Evolutionary conservation across 2,329 filamentous ascomycete species (phyloP).

Genomic region (Colletotrichum scovillei): DNA sequence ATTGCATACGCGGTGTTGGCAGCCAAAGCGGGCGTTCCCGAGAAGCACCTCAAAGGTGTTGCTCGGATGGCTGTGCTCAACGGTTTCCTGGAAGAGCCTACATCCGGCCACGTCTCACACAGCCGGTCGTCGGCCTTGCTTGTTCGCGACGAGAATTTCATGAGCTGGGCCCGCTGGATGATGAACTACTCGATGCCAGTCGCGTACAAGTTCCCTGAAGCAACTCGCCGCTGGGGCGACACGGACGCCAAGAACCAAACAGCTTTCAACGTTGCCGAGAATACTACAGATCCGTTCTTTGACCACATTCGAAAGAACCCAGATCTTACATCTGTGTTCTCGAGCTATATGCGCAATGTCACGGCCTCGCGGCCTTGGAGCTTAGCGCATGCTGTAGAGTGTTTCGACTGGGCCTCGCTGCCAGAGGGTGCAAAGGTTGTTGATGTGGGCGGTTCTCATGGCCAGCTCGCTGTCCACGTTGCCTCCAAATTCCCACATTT

Average conservation of each 20-base stretch:
- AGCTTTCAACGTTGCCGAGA: slow-evolving; percentile 44
- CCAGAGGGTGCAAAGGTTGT: slow-evolving; percentile 26
- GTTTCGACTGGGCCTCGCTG: slow-evolving; percentile 18
- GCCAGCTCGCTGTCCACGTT: slow-evolving; percentile 9
- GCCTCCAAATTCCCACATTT: slow-evolving; percentile 19
- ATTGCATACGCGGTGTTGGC: slow-evolving; percentile 34
- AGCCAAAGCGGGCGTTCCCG: slow-evolving; percentile 34
- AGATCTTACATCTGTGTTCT: slow-evolving; percentile 42
- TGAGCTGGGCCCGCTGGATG: slow-evolving; percentile 46
- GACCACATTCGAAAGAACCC: slow-evolving; percentile 42
- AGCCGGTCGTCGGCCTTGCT: slow-evolving; percentile 46
- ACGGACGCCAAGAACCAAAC: slow-evolving; percentile 41
- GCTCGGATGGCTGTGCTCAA: slow-evolving; percentile 52
- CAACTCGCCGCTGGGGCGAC: slow-evolving; percentile 42
- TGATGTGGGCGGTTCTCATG: slow-evolving; percentile 28
- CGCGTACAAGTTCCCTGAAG: slow-evolving; percentile 39
- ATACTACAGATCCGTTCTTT: slow-evolving; percentile 45
- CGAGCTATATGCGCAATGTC: slow-evolving; percentile 46
- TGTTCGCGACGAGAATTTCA: slow-evolving; percentile 38
- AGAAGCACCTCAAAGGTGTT: slow-evolving; percentile 39
- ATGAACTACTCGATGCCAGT: slow-evolving; percentile 41
- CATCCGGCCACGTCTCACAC: slow-evolving; percentile 45
- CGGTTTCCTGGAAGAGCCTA: slow-evolving; percentile 47
- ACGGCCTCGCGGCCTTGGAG: slow-evolving; percentile 42
- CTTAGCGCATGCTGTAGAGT: slow-evolving; percentile 43